A percentile compares a stretch with the other conserved stretches of the same genome.
phyloP scores from a whole-genome alignment of 805 yeast species.

The Saccharomycopsis javanensis region DNA sequence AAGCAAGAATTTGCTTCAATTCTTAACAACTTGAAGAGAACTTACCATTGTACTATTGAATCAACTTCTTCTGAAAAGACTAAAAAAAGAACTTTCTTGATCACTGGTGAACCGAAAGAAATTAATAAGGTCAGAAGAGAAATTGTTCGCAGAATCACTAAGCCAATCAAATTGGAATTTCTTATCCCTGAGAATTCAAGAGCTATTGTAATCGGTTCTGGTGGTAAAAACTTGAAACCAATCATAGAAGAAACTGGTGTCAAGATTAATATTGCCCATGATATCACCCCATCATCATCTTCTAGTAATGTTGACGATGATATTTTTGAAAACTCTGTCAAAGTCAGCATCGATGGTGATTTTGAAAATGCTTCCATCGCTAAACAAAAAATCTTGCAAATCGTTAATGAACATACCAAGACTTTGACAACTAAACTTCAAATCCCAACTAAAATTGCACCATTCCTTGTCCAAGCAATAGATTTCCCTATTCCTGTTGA shows the following conservation, averaged over 20 bases:
- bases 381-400: conserved; percentile 53
- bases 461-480: conserved; percentile 26
- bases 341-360: conserved; percentile 71
- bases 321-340: conserved; percentile 47
- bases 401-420: conserved; percentile 69
- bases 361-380: conserved; percentile 74
- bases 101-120: conserved; percentile 61
- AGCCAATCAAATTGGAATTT: conserved; percentile 54
- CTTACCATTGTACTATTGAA: conserved; percentile 60
- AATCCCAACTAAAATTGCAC: conserved; percentile 31
- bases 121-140: conserved; percentile 67
- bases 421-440: conserved; percentile 39
- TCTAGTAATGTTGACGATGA: conserved; percentile 39
- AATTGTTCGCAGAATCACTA: conserved; percentile 64
- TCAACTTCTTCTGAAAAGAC: conserved; percentile 70
- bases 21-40: conserved; percentile 49
- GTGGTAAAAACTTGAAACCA: conserved; percentile 74
- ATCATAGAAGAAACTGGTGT: conserved; percentile 60
- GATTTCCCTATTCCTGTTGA: conserved; percentile 17
- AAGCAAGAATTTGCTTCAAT: conserved; percentile 63
- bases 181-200: conserved; percentile 68
- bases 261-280: conserved; percentile 56
- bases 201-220: conserved; percentile 76
- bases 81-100: conserved; percentile 71
- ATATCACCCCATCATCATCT: conserved; percentile 25